These are phyloP conservation scores for Pythium myriotylum DNA, from an alignment of 352 stramenopile genomes.

Conservation along the genomic window DNA sequence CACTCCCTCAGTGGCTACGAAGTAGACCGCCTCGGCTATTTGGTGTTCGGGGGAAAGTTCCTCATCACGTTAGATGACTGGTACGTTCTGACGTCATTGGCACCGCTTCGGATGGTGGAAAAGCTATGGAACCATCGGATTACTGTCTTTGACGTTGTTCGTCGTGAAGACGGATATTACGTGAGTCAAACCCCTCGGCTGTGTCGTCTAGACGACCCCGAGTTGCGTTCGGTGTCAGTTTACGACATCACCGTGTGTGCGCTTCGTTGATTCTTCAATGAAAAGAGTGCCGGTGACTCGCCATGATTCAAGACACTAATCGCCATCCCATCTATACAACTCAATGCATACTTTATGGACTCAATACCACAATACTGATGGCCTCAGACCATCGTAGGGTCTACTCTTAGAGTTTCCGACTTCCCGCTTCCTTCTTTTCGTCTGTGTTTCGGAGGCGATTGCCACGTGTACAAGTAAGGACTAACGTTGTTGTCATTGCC, in stretches of 20 bases:
- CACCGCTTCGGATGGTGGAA: slow-evolving; percentile 19
- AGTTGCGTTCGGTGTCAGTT: slow-evolving; percentile 1
- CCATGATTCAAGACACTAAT: too few relatives aligned
- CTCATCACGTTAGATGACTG: slow-evolving; percentile 31
- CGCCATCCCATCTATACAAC: too few relatives aligned
- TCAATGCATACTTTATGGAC: too few relatives aligned
- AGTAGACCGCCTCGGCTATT: slow-evolving; percentile 19
- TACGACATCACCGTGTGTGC: slow-evolving; percentile 12
- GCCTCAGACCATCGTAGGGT: too few relatives aligned
- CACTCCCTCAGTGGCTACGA: slow-evolving; percentile 20
- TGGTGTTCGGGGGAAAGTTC: slow-evolving; percentile 24
- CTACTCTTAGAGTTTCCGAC: too few relatives aligned
- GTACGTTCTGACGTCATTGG: slow-evolving; percentile 24
- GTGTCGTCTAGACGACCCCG: slow-evolving; percentile 14
- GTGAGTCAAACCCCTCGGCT: neutral
- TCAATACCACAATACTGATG: too few relatives aligned
- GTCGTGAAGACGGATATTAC: neutral
- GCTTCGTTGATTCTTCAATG: too few relatives aligned
- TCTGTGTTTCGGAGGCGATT: too few relatives aligned
- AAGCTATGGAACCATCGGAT: slow-evolving; percentile 29
- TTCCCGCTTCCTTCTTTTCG: too few relatives aligned
- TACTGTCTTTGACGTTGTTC: slow-evolving; percentile 20
- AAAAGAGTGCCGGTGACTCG: too few relatives aligned
- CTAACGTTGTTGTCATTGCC: too few relatives aligned
- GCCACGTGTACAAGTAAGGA: too few relatives aligned